phyloP scores from a whole-genome alignment of 2,329 filamentous ascomycete genomes.

The Ophiostoma quercus region DNA sequence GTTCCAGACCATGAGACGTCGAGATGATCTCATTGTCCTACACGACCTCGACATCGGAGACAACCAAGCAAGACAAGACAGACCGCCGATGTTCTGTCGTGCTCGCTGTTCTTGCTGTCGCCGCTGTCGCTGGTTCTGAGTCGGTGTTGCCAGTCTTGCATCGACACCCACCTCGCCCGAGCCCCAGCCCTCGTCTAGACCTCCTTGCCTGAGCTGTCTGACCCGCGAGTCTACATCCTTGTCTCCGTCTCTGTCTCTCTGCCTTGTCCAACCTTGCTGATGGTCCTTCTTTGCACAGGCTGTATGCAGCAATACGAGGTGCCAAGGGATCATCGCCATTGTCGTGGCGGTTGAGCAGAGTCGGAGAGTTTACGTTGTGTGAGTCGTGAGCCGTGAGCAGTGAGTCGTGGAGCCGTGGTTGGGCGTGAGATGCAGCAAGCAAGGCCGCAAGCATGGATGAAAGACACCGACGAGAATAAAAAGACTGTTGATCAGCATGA shows the following conservation, averaged over 20 bases:
- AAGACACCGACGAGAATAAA: neutral
- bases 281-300: neutral
- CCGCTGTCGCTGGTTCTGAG: neutral
- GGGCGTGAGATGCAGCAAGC: neutral
- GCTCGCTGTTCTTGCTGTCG: neutral
- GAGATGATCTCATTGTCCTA: neutral
- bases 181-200: neutral
- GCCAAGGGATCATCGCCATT: conserved; percentile 8
- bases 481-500: neutral
- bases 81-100: neutral
- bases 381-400: too few relatives aligned
- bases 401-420: neutral
- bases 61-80: neutral
- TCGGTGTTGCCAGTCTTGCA: neutral
- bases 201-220: neutral
- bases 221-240: neutral
- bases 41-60: neutral
- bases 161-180: too few relatives aligned
- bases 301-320: conserved; percentile 1
- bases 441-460: neutral
- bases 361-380: too few relatives aligned
- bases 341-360: neutral
- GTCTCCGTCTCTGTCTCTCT: neutral
- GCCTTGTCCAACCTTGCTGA: neutral
- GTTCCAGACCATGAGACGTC: neutral